Conservation (phyloP, 140 eudicot genomes). For the Flaveria floridana region DNA sequence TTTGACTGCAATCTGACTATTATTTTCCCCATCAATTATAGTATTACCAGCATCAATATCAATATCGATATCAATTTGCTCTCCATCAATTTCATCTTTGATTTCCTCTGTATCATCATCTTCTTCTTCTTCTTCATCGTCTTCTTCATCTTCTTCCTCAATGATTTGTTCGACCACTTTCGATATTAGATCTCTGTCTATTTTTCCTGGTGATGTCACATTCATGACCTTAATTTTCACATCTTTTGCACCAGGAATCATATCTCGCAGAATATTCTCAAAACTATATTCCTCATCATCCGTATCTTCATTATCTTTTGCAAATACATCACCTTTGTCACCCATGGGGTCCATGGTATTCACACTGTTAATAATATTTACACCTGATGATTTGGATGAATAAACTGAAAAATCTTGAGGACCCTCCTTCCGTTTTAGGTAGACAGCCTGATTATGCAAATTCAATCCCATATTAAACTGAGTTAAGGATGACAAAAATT, state of each 20-base stretch:
- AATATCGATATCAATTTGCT: constrained; percentile 46
- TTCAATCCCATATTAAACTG: constrained; percentile 3
- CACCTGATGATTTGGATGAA: constrained; percentile 45
- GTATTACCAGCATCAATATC: constrained; percentile 49
- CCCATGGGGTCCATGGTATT: constrained; percentile 44
- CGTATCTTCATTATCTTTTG: constrained; percentile 50
- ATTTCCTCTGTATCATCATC: constrained; percentile 56
- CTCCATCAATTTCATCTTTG: constrained; percentile 56
- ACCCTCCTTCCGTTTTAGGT: constrained; percentile 55
- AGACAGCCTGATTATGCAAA: constrained; percentile 67
- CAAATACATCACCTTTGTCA: constrained; percentile 45
- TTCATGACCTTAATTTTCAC: constrained; percentile 79
- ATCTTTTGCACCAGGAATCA: constrained; percentile 69
- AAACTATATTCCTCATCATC: constrained; percentile 60
- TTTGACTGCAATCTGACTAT: constrained; percentile 57
- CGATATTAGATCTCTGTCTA: constrained; percentile 59
- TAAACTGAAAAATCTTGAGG: constrained; percentile 44
- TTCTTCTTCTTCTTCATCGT: constrained; percentile 63
- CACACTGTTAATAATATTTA: constrained; percentile 30
- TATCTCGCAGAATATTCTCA: constrained; percentile 58
- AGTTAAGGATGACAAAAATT: constrained; percentile 2
- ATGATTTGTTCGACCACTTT: constrained; percentile 66
- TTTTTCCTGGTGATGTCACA: constrained; percentile 58
- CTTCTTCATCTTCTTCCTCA: constrained; percentile 73
- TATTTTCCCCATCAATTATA: constrained; percentile 45